Evolutionary conservation across 176 grass and related monocot genomes (phyloP).

Genomic region (Rhynchospora breviuscula): DNA sequence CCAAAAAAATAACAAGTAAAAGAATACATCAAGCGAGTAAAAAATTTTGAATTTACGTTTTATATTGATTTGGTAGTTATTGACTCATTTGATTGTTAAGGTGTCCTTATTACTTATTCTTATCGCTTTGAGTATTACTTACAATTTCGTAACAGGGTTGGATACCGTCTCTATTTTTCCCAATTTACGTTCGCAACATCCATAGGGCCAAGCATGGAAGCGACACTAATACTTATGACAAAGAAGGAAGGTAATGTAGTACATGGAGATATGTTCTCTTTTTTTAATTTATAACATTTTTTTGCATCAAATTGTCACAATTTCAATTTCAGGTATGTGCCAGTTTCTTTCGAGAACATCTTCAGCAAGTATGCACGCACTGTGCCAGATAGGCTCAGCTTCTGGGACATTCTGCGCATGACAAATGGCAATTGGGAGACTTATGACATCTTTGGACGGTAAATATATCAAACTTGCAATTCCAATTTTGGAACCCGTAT

Average conservation of each 20-base stretch:
- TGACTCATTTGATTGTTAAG: neutral
- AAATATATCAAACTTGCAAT: neutral
- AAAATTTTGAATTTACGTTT: neutral
- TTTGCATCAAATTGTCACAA: neutral
- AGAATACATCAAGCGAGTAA: neutral
- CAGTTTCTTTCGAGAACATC: constrained; percentile 81
- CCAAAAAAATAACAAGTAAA: neutral
- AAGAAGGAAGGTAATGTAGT: constrained; percentile 55
- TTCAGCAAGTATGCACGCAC: constrained; percentile 79
- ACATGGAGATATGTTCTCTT: neutral
- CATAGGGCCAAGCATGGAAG: constrained; percentile 79
- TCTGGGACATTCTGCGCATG: constrained; percentile 58
- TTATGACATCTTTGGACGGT: constrained; percentile 58
- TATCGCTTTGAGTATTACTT: neutral
- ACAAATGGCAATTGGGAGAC: constrained; percentile 38
- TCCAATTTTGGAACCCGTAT: neutral
- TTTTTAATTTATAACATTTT: neutral
- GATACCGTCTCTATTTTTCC: constrained; percentile 66
- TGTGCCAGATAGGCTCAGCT: constrained; percentile 46
- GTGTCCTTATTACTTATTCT: neutral
- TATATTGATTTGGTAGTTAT: neutral
- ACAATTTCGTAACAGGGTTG: constrained; percentile 32
- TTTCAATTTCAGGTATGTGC: constrained; percentile 45
- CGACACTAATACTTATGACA: constrained; percentile 58
- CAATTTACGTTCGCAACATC: constrained; percentile 83